phyloP scores from a whole-genome alignment of 805 yeast genomes.

The Martiniozyma abietophila region DNA sequence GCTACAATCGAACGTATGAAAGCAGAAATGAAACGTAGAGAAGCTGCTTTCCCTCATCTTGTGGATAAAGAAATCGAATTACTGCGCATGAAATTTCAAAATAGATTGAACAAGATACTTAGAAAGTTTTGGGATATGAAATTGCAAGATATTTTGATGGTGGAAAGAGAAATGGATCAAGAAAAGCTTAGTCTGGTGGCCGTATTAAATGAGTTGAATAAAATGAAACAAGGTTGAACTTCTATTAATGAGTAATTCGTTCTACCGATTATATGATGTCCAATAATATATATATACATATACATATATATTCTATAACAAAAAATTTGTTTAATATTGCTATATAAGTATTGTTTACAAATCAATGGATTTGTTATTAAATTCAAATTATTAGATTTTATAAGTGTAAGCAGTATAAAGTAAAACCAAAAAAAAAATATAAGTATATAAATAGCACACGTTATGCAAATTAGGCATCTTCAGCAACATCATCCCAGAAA shows the following conservation, averaged over 20 bases:
- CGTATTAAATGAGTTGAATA: constrained; percentile 23
- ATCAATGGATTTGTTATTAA: no score
- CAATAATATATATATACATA: no score
- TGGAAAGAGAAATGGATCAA: constrained; percentile 32
- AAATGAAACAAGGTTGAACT: constrained; percentile 1
- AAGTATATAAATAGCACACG: constrained; percentile 8
- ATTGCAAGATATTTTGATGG: constrained; percentile 33
- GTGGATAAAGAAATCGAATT: constrained; percentile 23
- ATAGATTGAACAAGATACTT: constrained; percentile 37
- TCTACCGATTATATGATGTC: no score
- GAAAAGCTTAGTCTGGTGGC: constrained; percentile 19
- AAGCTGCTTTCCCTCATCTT: constrained; percentile 11
- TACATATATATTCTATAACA: no score
- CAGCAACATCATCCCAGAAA: constrained; percentile 91
- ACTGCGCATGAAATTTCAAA: constrained; percentile 24
- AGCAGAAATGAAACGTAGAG: constrained; percentile 14
- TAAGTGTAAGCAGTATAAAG: no score
- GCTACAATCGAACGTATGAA: constrained; percentile 25
- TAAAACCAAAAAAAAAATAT: constrained; percentile 2
- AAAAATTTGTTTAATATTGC: no score
- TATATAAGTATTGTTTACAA: no score
- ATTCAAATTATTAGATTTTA: no score
- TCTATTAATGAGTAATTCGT: no score
- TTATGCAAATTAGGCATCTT: constrained; percentile 31
- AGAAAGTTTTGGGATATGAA: constrained; percentile 42